Evolutionary conservation across 768 basidiomycete genomes (phyloP), one percentile per base, ranked within the genome.

Genomic region (Asterophora parasitica): DNA sequence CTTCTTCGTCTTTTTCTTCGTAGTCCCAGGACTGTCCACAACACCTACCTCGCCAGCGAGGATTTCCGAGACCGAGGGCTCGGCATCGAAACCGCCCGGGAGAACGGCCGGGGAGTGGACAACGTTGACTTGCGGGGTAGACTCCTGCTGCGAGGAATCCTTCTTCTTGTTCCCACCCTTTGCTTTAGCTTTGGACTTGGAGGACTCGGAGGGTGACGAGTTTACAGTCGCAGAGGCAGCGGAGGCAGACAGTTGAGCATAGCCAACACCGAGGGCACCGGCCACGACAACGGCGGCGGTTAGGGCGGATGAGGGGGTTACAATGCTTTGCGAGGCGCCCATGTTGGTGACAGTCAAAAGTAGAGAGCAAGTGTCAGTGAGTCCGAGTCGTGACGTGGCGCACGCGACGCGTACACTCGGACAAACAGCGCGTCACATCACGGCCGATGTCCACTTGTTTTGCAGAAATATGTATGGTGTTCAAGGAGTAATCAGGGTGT

Each of bases 311-410:
- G 77, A 71, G 16, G 71, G 46, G 15, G 72, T 61, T 10, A 78
- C 42, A 32, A 64, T 61, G 51, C 77, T 79, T 48, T 74, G 70
- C 44, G 72, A 56, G 16, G 72, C 67, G 37, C 77, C 77, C 77
- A 78, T 78, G 30, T 3, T 23, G 23, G 3, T 23, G n/a, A n/a
- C n/a, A n/a, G 23, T 23, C 3, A 23, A 23, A 6, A 23, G 6
- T 23, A 6, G 23, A 23, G 23, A 23, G 23, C 23, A 3, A 6
- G 23, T 23, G 23, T 3, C 23, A 23, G 6, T n/a, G n/a, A n/a
- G n/a, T n/a, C n/a, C n/a, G n/a, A n/a, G n/a, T n/a, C n/a, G 23
- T 23, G 23, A 23, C 23, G 23, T 23, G 23, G 23, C 23, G 23
- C 6, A 23, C 6, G 23, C 23, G 23, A 23, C 23, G 23, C 23